Base-by-base conservation (phyloP, 2,329 filamentous ascomycete genomes). In the Blastomyces percursus region DNA sequence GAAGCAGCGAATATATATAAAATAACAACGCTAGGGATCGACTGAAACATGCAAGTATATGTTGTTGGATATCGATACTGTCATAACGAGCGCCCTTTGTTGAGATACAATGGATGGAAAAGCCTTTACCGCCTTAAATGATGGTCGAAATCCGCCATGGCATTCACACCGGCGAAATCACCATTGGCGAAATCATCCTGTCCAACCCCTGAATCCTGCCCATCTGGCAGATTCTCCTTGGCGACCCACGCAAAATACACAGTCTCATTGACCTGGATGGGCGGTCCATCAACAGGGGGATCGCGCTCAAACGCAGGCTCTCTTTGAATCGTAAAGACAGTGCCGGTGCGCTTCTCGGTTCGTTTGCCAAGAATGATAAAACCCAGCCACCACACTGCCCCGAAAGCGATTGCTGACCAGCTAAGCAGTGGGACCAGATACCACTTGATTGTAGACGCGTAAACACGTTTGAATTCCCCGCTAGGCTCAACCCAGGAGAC, bases 371-470 rank as follows among this genome's bases (percentile, higher is more conserved):
- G 7, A 48, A 5, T 21, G 38, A 61, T 7, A 27, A 61, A 56
- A 11, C 60, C 60, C 14, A 61, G 48, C 60, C 60, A 61, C 60
- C 60, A 61, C 19, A 61, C 27, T 38, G 50, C 60, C 21, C 60
- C 60, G 21, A 61, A 44, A 16, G 35, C 60, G 12, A 61, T 30
- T 19, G 48, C 51, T 7, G n/a, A 44, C 60, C 48, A 61, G 24
- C 60, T 52, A 27, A 61, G 48, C n/a, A 52, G 8, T 46, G 60
- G 60, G 32, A 61, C 51, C n/a, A 61, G 32, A 40, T 61, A 61
- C 60, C 60, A 61, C 12, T 50, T 24, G 11, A 55, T 30, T 24
- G 8, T 56, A 21, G 24, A 46, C 7, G 56, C 24, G 27, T 12
- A 21, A 6, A 35, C 12, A 6, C 19, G 30, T 35, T 54, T 19